Conservation (phyloP, 2,329 filamentous ascomycete species). For the Amylocarpus encephaloides region DNA sequence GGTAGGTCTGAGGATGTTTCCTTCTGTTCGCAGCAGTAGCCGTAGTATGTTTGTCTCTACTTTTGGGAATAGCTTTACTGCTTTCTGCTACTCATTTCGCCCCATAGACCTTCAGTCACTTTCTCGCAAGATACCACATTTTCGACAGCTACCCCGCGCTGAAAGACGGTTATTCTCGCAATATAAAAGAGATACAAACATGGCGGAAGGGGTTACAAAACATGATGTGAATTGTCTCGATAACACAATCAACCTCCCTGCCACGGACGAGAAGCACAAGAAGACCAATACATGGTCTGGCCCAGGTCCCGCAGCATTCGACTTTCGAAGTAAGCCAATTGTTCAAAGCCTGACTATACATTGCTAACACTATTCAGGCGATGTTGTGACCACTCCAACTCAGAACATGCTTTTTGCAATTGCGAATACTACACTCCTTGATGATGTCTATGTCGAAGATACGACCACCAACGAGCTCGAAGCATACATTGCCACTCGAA, state of each 20-base stretch:
- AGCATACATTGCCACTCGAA: conserved; percentile 62
- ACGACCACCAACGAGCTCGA: conserved; percentile 72
- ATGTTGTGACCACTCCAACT: conserved; percentile 71
- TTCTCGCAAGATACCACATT: no score
- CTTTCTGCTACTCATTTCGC: not conserved
- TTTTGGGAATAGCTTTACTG: not conserved
- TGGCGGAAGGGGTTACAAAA: conserved; percentile 41
- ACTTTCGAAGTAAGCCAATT: conserved; percentile 29
- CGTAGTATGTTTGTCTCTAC: not conserved
- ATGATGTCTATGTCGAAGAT: conserved; percentile 82
- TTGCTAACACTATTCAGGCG: conserved; percentile 37
- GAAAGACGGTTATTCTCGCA: not conserved
- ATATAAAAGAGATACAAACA: conserved; percentile 42
- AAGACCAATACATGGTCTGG: conserved; percentile 27
- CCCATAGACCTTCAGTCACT: no score
- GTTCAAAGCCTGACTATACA: not conserved
- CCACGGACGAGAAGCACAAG: conserved; percentile 4
- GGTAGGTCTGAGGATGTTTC: no score
- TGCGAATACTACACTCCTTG: conserved; percentile 64
- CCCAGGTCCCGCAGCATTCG: conserved; percentile 30
- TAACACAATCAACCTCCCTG: conserved; percentile 11
- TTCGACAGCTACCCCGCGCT: not conserved
- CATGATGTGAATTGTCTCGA: conserved; percentile 11
- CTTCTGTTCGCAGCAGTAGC: not conserved
- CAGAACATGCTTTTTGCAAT: conserved; percentile 77